Conservation (phyloP, 73 alveolate species). For the Paramecium caudatum region DNA sequence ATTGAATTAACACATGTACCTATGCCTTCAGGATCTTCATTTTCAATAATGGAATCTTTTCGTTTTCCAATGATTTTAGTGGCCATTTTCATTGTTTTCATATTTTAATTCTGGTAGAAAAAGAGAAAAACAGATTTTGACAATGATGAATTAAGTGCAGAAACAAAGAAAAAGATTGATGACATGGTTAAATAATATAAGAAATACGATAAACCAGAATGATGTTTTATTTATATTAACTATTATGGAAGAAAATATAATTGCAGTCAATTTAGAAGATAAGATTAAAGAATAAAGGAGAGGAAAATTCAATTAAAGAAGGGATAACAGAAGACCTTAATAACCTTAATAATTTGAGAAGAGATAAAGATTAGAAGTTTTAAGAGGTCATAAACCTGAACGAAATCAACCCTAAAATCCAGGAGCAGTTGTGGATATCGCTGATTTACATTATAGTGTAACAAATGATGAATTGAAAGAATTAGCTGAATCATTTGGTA, state of each 20-base stretch:
- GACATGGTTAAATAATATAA: not conserved
- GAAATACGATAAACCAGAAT: not conserved
- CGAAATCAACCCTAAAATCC: not conserved
- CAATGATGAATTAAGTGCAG: not conserved
- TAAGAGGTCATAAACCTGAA: not conserved
- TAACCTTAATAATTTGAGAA: not conserved
- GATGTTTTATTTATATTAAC: no score
- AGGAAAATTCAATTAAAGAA: not conserved
- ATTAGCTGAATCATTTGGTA: slow-evolving; percentile 39
- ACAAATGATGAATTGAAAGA: slow-evolving; percentile 56
- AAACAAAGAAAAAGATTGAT: slow-evolving; percentile 35
- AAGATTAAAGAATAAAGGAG: not conserved
- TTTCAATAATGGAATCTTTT: slow-evolving; percentile 19
- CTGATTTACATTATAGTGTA: slow-evolving; percentile 56
- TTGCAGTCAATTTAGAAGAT: not conserved
- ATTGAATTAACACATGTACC: slow-evolving; percentile 45
- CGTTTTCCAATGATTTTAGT: slow-evolving; percentile 34
- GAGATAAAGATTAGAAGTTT: not conserved
- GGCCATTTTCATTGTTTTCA: not conserved
- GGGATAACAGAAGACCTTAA: no score
- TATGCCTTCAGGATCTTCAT: slow-evolving; percentile 4
- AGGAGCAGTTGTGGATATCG: slow-evolving; percentile 9
- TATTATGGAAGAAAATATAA: not conserved
- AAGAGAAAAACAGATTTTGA: not conserved
- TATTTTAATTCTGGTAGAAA: not conserved